Evolutionary conservation across 106 monocot species (phyloP), one percentile per base, ranked within the genome.

Genomic region (Iris macrosiphon): DNA sequence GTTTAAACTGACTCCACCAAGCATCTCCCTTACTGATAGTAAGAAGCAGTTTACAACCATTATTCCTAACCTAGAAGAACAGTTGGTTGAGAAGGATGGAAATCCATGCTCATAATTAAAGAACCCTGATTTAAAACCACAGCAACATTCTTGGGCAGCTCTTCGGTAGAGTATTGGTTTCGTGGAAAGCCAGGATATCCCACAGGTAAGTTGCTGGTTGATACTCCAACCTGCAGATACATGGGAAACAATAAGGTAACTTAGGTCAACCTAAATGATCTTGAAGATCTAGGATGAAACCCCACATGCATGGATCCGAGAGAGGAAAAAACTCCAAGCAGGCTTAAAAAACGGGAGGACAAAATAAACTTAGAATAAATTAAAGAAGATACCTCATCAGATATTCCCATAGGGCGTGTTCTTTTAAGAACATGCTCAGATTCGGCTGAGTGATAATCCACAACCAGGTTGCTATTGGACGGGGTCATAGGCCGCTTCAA

Each of bases 381-480:
- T n/a, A n/a, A n/a, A 50, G 1, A 25, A 34, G 25, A n/a, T 66
- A 85, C 85, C 85, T 85, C 85, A 31, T 76, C 80, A 53, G 85
- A 67, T 32, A 67, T 55, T 55, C 55, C 55, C 31, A 73, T 50
- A 40, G 79, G 42, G 12, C 80, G 73, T 59, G 57, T 5, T 30
- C 80, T 60, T 57, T 85, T 85, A 22, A 76, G n/a, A 33, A 76
- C 64, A 69, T 79, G 75, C 23, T 79, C 85, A 43, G 76, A 72
- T 73, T 82, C 82, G 22, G 76, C 72, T 31, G 82, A 76, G 37
- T 68, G 82, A 54, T 76, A 82, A 64, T 76, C 76, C 12, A 74
- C 37, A 35, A 66, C 61, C 34, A 65, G 56, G 46, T 71, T 80
- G 26, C 24, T 68, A 18, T 46, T 54, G 23, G 74, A 69, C 12